These are phyloP conservation scores for Fusarium torulosum DNA, from an alignment of 2,329 filamentous ascomycete species.

Conservation along the genomic window DNA sequence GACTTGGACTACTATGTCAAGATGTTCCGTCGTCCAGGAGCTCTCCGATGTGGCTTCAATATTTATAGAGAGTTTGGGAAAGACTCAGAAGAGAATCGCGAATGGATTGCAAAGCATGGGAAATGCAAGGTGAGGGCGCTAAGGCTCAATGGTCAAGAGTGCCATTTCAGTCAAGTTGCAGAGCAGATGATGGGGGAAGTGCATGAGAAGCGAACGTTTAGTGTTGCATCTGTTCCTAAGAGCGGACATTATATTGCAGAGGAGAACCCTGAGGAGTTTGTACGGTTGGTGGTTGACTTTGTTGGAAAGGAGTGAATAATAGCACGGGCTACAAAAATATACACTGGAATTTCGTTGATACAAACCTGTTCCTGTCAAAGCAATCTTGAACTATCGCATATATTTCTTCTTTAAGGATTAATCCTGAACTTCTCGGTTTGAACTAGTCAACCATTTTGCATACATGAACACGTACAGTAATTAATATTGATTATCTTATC, in stretches of 20 bases:
- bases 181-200: constrained; percentile 26
- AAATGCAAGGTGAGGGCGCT: constrained; percentile 26
- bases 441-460: too few relatives aligned
- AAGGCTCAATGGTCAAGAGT: constrained; percentile 13
- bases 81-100: constrained; percentile 23
- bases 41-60: constrained; percentile 15
- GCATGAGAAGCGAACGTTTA: constrained; percentile 17
- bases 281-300: constrained; percentile 18
- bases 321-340: too few relatives aligned
- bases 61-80: constrained; percentile 9
- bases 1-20: constrained; percentile 9
- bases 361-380: too few relatives aligned
- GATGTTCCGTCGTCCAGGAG: constrained; percentile 4
- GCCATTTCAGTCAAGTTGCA: constrained; percentile 22
- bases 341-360: too few relatives aligned
- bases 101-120: constrained; percentile 30
- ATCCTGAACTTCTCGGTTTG: too few relatives aligned
- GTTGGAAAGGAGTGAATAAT: constrained; percentile 4
- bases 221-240: constrained; percentile 12
- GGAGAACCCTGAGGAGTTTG: constrained; percentile 23
- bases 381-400: too few relatives aligned
- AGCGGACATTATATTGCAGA: constrained; percentile 31
- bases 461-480: not conserved
- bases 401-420: too few relatives aligned
- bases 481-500: constrained; percentile 38